phyloP scores from a whole-genome alignment of 2,329 filamentous ascomycete genomes.

The Myriosclerotinia duriaeana region DNA sequence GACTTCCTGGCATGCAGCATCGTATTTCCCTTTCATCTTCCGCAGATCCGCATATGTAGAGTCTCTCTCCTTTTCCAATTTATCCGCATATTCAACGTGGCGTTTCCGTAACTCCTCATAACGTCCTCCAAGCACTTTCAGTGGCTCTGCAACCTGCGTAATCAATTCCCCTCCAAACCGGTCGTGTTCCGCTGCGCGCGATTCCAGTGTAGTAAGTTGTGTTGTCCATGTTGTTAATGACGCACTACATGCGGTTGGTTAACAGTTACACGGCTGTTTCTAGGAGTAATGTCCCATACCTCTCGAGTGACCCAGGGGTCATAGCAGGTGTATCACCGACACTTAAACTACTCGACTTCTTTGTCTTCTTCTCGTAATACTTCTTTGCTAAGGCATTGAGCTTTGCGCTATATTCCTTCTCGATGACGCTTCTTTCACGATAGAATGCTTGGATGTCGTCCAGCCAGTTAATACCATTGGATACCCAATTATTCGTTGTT shows the following conservation, averaged over 20 bases:
- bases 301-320: constrained; percentile 93
- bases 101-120: constrained; percentile 93
- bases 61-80: constrained; percentile 87
- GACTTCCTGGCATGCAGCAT: constrained; percentile 88
- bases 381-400: constrained; percentile 87
- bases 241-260: constrained; percentile 54
- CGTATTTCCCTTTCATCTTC: constrained; percentile 92
- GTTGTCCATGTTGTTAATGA: constrained; percentile 97
- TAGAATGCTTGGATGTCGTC: constrained; percentile 98
- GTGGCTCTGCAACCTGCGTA: constrained; percentile 77
- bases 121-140: constrained; percentile 69
- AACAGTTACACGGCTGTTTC: constrained; percentile 23
- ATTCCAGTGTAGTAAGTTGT: constrained; percentile 86
- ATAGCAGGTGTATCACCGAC: constrained; percentile 91
- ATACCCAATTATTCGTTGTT: constrained; percentile 87
- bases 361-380: constrained; percentile 95
- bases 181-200: constrained; percentile 85
- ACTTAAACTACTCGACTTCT: constrained; percentile 81
- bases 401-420: constrained; percentile 94
- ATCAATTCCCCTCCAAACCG: constrained; percentile 77
- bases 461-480: constrained; percentile 87
- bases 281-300: constrained; percentile 46
- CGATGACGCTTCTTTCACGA: constrained; percentile 87
- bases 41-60: constrained; percentile 78
- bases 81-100: constrained; percentile 83